These are phyloP conservation scores for Fusarium guadeloupense DNA, from an alignment of 2,329 filamentous ascomycete genomes.

Conservation along the genomic window DNA sequence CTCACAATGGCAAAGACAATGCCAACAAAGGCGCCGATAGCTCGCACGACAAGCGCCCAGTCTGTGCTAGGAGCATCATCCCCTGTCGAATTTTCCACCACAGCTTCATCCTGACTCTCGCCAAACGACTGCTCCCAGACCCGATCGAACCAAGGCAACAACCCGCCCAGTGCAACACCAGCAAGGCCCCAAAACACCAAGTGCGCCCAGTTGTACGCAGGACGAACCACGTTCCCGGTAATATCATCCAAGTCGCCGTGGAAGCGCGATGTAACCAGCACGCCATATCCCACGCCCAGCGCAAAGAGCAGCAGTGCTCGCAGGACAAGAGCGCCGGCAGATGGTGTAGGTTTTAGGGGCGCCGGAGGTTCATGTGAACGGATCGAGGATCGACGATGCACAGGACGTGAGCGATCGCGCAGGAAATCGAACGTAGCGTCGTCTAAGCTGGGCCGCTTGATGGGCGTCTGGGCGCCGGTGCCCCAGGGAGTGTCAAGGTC, in stretches of 20 bases:
- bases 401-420: conserved; percentile 50
- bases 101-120: conserved; percentile 45
- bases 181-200: conserved; percentile 83
- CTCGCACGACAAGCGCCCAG: conserved; percentile 74
- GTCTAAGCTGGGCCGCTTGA: conserved; percentile 54
- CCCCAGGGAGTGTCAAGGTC: conserved; percentile 79
- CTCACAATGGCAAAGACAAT: conserved; percentile 79
- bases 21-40: conserved; percentile 68
- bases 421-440: conserved; percentile 57
- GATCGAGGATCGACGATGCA: conserved; percentile 50
- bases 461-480: conserved; percentile 77
- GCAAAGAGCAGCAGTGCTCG: conserved; percentile 75
- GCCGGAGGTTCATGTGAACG: conserved; percentile 38
- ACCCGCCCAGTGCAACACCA: conserved; percentile 78
- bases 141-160: conserved; percentile 85
- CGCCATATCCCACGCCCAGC: conserved; percentile 84
- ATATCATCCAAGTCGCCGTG: conserved; percentile 73
- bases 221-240: conserved; percentile 56
- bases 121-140: conserved; percentile 70
- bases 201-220: conserved; percentile 69
- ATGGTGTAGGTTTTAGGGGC: conserved; percentile 42
- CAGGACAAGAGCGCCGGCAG: conserved; percentile 60
- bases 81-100: conserved; percentile 42
- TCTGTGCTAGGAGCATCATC: conserved; percentile 63
- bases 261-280: conserved; percentile 77